These are phyloP conservation scores for Suhomyces pyralidae DNA, from an alignment of 805 yeast species.

Conservation along the genomic window DNA sequence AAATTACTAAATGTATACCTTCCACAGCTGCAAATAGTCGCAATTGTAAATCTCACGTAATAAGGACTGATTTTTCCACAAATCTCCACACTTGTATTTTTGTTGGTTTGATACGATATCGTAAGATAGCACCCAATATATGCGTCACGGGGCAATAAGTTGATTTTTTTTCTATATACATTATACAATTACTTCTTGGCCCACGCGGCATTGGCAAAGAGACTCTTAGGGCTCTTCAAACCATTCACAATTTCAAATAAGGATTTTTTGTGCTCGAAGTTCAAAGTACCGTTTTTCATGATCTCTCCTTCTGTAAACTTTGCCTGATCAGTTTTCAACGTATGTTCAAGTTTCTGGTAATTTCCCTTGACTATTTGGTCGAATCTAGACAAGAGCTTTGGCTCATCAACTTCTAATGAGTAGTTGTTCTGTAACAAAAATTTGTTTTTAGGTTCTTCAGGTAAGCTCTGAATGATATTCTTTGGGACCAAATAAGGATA, in stretches of 20 bases:
- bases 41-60: background rate
- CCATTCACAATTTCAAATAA: constrained; percentile 33
- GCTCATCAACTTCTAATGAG: constrained; percentile 21
- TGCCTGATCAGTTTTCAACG: constrained; percentile 11
- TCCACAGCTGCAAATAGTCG: background rate
- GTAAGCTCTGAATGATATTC: constrained; percentile 24
- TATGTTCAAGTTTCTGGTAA: constrained; percentile 13
- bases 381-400: constrained; percentile 22
- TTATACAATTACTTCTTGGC: constrained; percentile 8
- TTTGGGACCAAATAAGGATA: constrained; percentile 42
- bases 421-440: constrained; percentile 33
- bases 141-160: background rate
- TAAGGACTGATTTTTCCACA: background rate
- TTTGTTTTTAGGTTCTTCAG: constrained; percentile 19
- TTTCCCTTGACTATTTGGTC: constrained; percentile 34
- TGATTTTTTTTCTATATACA: background rate
- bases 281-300: constrained; percentile 29
- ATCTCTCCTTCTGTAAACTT: constrained; percentile 21
- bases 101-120: no score
- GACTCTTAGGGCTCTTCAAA: constrained; percentile 20
- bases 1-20: background rate
- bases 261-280: constrained; percentile 23
- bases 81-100: background rate
- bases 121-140: background rate
- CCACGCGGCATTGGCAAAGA: constrained; percentile 29